Base-by-base conservation (phyloP, 495 filamentous ascomycete genomes). In the Aspergillus sclerotiicarbonarius region DNA sequence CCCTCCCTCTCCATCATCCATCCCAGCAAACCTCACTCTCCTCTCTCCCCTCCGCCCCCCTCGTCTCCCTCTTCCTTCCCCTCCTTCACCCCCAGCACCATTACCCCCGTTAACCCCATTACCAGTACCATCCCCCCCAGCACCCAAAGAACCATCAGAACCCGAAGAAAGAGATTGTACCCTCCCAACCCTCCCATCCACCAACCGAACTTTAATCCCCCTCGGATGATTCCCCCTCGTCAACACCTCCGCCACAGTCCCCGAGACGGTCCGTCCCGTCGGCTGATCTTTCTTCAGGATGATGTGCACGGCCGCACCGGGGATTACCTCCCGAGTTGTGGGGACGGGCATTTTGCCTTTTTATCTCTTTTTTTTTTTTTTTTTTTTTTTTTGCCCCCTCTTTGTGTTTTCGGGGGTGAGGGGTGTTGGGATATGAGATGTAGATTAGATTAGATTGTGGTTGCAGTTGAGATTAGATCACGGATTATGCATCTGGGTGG, bases 121-220 rank as follows among this genome's bases (percentile, higher is more conserved):
- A 25, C 25, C 25, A 25, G 2, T 5, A 25, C 25, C 25, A 25
- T 5, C 25, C 37, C 37, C 37, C 37, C n/a, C 37, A 41, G 37
- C 37, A 2, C 12, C 12, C n/a, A 18, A 21, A 21, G 44, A 4
- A 21, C 18, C 2, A 20, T 21, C 18, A 13, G 18, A 8, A n/a
- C 19, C 46, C 9, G 4, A 41, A 33, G 6, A 6, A 57, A 64
- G 60, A 15, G 62, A 64, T 67, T 90, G 87, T 31, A 90, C 87
- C 32, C 88, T 71, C 3, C 88, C 88, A 15, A 90, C 78, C 47
- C 84, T 75, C 6, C 88, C 88, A 68, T 89, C 84, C 15, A 71
- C 65, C 2, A 90, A 71, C 3, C 86, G 80, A 15, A 91, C 88
- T 72, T 91, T 91, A 71, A 91, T 87, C 49, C 88, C 88, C 31